Percentiles rank a stretch among this genome's conserved stretches.
Conservation (phyloP, 495 filamentous ascomycete genomes). For the Daldinia childiae region DNA sequence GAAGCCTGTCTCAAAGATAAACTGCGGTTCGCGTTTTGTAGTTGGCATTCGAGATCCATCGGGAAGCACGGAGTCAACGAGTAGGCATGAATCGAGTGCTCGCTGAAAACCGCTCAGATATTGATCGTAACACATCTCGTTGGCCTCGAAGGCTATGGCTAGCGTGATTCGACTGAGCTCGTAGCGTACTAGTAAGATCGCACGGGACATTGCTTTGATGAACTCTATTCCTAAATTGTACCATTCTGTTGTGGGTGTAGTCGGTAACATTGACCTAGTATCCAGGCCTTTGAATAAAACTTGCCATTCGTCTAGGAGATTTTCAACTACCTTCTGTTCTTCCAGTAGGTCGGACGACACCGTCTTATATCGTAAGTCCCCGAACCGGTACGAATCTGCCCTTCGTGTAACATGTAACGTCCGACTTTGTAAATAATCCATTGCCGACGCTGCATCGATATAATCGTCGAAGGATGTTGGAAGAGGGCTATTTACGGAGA, state of each 20-base stretch:
- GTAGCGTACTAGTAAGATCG: slow-evolving; percentile 27
- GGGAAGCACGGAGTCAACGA: slow-evolving; percentile 21
- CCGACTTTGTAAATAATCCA: slow-evolving; percentile 41
- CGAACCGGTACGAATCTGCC: slow-evolving; percentile 40
- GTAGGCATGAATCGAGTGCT: slow-evolving; percentile 31
- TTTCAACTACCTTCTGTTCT: slow-evolving; percentile 16
- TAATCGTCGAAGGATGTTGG: slow-evolving; percentile 11
- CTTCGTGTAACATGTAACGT: slow-evolving; percentile 42
- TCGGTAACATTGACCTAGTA: slow-evolving; percentile 4
- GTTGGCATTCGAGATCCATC: slow-evolving; percentile 21
- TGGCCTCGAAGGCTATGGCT: slow-evolving; percentile 33
- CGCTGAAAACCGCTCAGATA: slow-evolving; percentile 37
- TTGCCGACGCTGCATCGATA: slow-evolving; percentile 30
- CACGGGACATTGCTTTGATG: slow-evolving; percentile 15
- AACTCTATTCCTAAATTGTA: slow-evolving; percentile 3
- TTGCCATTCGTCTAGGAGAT: slow-evolving; percentile 39
- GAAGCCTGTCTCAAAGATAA: slow-evolving; percentile 59
- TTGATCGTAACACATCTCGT: slow-evolving; percentile 45
- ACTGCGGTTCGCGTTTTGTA: slow-evolving; percentile 41
- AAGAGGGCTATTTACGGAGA: slow-evolving; percentile 5
- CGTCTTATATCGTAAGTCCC: slow-evolving; percentile 14
- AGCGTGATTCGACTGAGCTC: slow-evolving; percentile 43
- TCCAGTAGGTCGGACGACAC: slow-evolving; percentile 16
- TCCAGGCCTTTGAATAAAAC: slow-evolving; percentile 35
- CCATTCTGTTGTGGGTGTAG: background rate